Percentiles rank a stretch among this genome's conserved stretches.
phyloP scores from a whole-genome alignment of 2,329 filamentous ascomycete species.

The Beauveria sp. region DNA sequence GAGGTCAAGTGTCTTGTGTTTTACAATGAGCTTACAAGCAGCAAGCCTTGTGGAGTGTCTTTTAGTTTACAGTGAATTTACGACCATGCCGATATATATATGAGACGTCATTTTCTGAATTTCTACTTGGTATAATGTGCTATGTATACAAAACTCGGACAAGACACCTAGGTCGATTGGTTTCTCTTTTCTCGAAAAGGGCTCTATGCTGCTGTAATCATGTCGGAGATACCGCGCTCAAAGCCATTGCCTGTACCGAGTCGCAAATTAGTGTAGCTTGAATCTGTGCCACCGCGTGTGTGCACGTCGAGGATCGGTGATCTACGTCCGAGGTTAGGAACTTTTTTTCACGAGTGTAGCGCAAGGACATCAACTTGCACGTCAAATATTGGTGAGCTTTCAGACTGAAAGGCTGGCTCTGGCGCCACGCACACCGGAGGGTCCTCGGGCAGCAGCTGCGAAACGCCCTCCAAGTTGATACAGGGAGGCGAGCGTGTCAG shows the following conservation, averaged over 20 bases:
- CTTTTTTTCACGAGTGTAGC: background rate
- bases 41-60: no score
- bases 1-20: background rate
- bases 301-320: background rate
- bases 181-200: background rate
- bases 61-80: no score
- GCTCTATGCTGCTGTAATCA: background rate
- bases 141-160: conserved; percentile 11
- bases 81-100: no score
- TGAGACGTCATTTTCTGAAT: background rate
- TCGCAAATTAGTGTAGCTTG: conserved; percentile 1
- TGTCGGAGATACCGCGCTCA: conserved; percentile 6
- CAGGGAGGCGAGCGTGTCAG: conserved; percentile 1
- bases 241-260: background rate
- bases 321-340: background rate
- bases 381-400: background rate
- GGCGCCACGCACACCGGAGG: background rate
- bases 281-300: background rate
- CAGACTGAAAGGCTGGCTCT: background rate
- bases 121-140: background rate
- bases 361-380: background rate
- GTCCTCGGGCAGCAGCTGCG: background rate
- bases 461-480: background rate
- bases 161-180: background rate
- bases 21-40: background rate